Conservation (phyloP, 78 protist species). For the Chrysochromulina parva region DNA sequence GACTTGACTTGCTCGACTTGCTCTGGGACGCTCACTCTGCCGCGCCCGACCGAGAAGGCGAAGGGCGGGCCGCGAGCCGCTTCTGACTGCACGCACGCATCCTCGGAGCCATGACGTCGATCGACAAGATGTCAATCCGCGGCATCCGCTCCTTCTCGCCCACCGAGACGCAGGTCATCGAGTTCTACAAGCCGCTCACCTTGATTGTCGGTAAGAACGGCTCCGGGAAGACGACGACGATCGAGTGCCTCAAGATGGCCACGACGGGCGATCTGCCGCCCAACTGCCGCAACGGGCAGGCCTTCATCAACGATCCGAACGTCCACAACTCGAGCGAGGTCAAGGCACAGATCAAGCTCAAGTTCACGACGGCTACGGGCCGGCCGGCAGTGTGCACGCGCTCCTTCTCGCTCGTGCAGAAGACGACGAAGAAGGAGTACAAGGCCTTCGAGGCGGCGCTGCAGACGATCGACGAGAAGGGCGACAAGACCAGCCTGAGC, state of each 20-base stretch:
- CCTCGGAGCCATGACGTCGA: conserved; percentile 24
- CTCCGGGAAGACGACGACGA: conserved; percentile 98
- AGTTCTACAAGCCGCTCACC: conserved; percentile 14
- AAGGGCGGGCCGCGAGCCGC: too few relatives aligned
- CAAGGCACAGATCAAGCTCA: conserved; percentile 89
- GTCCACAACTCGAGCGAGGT: not conserved
- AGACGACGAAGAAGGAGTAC: conserved; percentile 45
- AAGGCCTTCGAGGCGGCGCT: conserved; percentile 54
- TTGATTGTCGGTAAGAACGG: conserved; percentile 96
- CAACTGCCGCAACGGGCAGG: conserved; percentile 68
- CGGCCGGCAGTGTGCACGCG: conserved; percentile 24
- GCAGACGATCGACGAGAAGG: not conserved
- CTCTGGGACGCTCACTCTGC: too few relatives aligned
- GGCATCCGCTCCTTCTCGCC: conserved; percentile 43
- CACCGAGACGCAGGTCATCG: not conserved
- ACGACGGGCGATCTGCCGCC: conserved; percentile 96
- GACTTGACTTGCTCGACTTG: too few relatives aligned
- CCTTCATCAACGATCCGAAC: conserved; percentile 90
- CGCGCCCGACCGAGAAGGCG: too few relatives aligned
- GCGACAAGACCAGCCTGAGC: not conserved
- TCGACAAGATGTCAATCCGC: conserved; percentile 30
- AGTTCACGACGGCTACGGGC: conserved; percentile 57
- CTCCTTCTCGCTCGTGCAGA: conserved; percentile 47
- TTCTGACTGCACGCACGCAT: not conserved
- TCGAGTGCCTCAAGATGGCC: conserved; percentile 89